Conservation (phyloP, 164 flowering plant species). For the Stephania japonica region DNA sequence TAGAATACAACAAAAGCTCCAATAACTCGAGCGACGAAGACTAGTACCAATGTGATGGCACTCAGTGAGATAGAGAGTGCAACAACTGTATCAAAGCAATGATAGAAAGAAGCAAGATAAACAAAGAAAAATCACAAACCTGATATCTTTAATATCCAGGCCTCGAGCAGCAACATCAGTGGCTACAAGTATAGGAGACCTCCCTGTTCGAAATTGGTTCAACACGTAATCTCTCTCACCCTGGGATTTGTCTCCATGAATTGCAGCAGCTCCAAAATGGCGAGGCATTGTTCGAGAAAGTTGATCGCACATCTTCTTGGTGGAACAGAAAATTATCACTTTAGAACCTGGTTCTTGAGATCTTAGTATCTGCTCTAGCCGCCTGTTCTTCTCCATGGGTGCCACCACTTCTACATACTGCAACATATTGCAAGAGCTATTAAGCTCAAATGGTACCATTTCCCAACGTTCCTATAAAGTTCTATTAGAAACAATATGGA, state of each 20-base stretch:
- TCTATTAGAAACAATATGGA: background rate
- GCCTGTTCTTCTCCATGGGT: constrained; percentile 66
- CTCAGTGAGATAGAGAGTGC: background rate
- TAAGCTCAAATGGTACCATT: background rate
- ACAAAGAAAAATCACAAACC: constrained; percentile 30
- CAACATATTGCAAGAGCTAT: background rate
- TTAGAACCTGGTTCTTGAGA: constrained; percentile 90
- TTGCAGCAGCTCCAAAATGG: constrained; percentile 81
- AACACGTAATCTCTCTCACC: constrained; percentile 74
- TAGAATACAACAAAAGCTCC: background rate
- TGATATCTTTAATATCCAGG: constrained; percentile 79
- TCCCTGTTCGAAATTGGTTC: constrained; percentile 68
- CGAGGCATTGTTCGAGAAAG: constrained; percentile 61
- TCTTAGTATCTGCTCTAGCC: constrained; percentile 75
- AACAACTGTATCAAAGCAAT: background rate
- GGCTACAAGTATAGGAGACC: constrained; percentile 77
- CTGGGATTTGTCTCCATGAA: constrained; percentile 93
- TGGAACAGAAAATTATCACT: constrained; percentile 76
- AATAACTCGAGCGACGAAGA: background rate
- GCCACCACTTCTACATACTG: constrained; percentile 70
- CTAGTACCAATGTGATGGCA: background rate
- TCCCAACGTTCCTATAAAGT: background rate
- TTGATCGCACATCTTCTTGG: constrained; percentile 91
- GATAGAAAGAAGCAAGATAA: background rate
- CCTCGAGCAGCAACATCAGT: constrained; percentile 97